Base-by-base conservation (phyloP, 805 yeast species). In the Schizosaccharomyces cryophilus region DNA sequence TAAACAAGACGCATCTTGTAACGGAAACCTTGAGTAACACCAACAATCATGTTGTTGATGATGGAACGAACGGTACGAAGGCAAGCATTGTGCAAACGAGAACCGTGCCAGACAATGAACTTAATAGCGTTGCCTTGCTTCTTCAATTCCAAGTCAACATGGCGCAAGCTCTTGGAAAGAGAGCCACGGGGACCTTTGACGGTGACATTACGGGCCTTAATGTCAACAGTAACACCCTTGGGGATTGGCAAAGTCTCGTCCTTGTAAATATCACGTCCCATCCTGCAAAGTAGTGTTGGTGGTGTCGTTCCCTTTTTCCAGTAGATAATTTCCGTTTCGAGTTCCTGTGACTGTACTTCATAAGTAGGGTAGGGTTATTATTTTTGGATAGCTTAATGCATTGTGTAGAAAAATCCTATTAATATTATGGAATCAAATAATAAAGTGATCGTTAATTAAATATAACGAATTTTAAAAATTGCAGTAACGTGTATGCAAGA, bases 1-100 rank as follows among this genome's bases (percentile, higher is more conserved):
- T 90, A 94, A 67, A 93, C 98, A 77, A 87, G 89, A 83, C 97
- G 88, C 96, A 93, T 85, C 86, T 93, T 93, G 93, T 93, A 93
- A 80, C 86, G 83, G 95, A 79, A 90, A 51, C 66, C 65, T 62
- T 35, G 83, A 76, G 98, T 93, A 75, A 93, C 98, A 85, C 99
- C 99, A 69, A 85, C 86, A 78, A 93, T 77, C 83, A 93, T 78
- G 86, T 93, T 93, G 74, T 87, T 74, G 71, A 93, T 81, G 75
- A 93, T 80, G 67, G 97, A 87, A 80, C 87, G 89, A 77, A 93
- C 97, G 66, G 98, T 93, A 83, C 97, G 89, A 76, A 93, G 81
- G 73, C 96, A 85, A 75, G 99, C 99, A 76, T 93, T 97, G 80
- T 93, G 98, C 85, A 90, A 90, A 83, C 97, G 87, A 85, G 87